Evolutionary conservation across 1,139 yeast genomes (phyloP).

Genomic region (Yamadazyma sp.): DNA sequence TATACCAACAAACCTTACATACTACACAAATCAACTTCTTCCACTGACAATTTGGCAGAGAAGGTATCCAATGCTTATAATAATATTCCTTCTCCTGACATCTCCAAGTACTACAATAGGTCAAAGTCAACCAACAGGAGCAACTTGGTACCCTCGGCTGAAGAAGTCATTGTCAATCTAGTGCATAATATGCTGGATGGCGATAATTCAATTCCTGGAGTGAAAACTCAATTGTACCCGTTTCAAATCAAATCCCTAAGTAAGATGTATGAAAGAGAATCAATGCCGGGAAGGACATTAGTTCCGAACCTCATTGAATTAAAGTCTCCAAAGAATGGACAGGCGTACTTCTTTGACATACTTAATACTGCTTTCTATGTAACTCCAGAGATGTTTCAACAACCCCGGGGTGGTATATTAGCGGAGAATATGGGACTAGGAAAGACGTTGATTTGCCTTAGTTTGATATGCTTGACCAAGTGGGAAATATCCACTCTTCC

Average conservation of each 20-base stretch:
- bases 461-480: slow-evolving; percentile 57
- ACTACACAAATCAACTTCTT: background rate
- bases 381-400: slow-evolving; percentile 39
- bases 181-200: slow-evolving; percentile 18
- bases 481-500: slow-evolving; percentile 52
- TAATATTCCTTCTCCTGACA: slow-evolving; percentile 40
- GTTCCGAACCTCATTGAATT: slow-evolving; percentile 47
- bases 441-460: slow-evolving; percentile 65
- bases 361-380: slow-evolving; percentile 23
- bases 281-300: slow-evolving; percentile 26
- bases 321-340: slow-evolving; percentile 18
- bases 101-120: slow-evolving; percentile 17
- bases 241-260: slow-evolving; percentile 60
- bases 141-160: slow-evolving; percentile 17
- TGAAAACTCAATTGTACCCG: slow-evolving; percentile 50
- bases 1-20: slow-evolving; percentile 14
- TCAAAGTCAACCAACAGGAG: slow-evolving; percentile 3
- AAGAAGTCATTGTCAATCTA: slow-evolving; percentile 18
- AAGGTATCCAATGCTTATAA: slow-evolving; percentile 37
- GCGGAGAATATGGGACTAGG: slow-evolving; percentile 83
- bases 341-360: slow-evolving; percentile 35
- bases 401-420: slow-evolving; percentile 66
- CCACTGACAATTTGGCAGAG: slow-evolving; percentile 15
- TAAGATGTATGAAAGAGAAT: slow-evolving; percentile 58
- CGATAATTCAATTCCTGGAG: slow-evolving; percentile 39